Conservation (phyloP, 345 rosid species). For the Euclidium syriacum region DNA sequence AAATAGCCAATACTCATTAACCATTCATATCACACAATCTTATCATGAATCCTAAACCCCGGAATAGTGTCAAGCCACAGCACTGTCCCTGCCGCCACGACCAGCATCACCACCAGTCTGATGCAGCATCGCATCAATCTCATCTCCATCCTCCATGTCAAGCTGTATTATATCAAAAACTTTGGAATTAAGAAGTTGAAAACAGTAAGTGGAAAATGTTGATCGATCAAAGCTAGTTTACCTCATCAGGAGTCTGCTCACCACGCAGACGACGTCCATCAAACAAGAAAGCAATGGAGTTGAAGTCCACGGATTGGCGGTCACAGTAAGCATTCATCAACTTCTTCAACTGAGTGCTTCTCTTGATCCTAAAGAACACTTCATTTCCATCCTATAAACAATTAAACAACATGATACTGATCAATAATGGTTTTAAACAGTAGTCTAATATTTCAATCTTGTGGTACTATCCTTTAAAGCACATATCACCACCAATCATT, state of each 20-base stretch:
- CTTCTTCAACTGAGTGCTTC: slow-evolving; percentile 83
- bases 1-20: slow-evolving; percentile 4
- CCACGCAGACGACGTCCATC: slow-evolving; percentile 84
- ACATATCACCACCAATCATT: background rate
- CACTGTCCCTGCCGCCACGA: background rate
- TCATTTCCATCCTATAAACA: slow-evolving; percentile 72
- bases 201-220: background rate
- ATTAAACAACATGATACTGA: slow-evolving; percentile 33
- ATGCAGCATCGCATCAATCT: slow-evolving; percentile 85
- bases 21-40: slow-evolving; percentile 27
- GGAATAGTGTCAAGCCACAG: background rate
- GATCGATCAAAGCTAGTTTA: slow-evolving; percentile 1
- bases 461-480: too few relatives aligned
- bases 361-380: slow-evolving; percentile 80
- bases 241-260: slow-evolving; percentile 91
- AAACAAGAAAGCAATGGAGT: slow-evolving; percentile 76
- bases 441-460: too few relatives aligned
- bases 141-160: slow-evolving; percentile 90
- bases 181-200: too few relatives aligned
- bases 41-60: background rate
- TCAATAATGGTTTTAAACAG: too few relatives aligned
- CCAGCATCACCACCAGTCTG: slow-evolving; percentile 77
- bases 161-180: slow-evolving; percentile 31
- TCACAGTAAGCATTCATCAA: slow-evolving; percentile 92
- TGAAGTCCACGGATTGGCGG: slow-evolving; percentile 68